These are phyloP conservation scores for Sclerotinia trifoliorum DNA, from an alignment of 2,329 filamentous ascomycete genomes.

Conservation along the genomic window DNA sequence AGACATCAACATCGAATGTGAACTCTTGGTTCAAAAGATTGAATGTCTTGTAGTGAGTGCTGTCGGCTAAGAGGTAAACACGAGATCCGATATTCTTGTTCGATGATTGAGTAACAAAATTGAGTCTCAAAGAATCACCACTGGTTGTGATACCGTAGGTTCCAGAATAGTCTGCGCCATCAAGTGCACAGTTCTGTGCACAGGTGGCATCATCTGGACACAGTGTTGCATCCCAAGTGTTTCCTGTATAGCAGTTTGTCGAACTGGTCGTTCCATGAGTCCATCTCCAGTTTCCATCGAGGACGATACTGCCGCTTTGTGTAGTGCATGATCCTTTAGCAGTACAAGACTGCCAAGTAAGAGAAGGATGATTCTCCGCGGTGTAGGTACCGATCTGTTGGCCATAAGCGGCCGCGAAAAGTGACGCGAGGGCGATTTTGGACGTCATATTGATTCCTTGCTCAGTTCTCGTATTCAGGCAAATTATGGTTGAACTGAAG, in stretches of 20 bases:
- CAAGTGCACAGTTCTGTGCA: slow-evolving; percentile 51
- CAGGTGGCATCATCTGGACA: slow-evolving; percentile 47
- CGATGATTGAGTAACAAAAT: slow-evolving; percentile 54
- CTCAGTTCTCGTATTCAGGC: neutral
- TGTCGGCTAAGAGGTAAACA: slow-evolving; percentile 62
- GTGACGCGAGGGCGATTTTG: slow-evolving; percentile 40
- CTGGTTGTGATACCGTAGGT: slow-evolving; percentile 56
- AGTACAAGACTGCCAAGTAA: slow-evolving; percentile 54
- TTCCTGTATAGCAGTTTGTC: slow-evolving; percentile 45
- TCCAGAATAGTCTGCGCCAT: slow-evolving; percentile 52
- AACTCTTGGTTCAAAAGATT: slow-evolving; percentile 66
- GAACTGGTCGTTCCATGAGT: slow-evolving; percentile 46
- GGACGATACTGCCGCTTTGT: slow-evolving; percentile 49
- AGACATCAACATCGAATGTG: slow-evolving; percentile 71
- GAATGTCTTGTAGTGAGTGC: slow-evolving; percentile 64
- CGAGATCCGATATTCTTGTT: slow-evolving; percentile 53
- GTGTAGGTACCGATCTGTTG: slow-evolving; percentile 50
- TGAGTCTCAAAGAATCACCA: slow-evolving; percentile 52
- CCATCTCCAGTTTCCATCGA: slow-evolving; percentile 61
- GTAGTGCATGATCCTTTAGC: slow-evolving; percentile 48
- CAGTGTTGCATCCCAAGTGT: slow-evolving; percentile 45
- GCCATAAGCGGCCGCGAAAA: slow-evolving; percentile 46
- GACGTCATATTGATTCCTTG: neutral
- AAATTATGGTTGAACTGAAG: neutral
- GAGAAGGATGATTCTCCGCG: slow-evolving; percentile 51